A percentile compares a stretch with the other conserved stretches of the same genome.
Evolutionary conservation across 768 basidiomycete species (phyloP).

Genomic region (Lanmaoa rubissima): DNA sequence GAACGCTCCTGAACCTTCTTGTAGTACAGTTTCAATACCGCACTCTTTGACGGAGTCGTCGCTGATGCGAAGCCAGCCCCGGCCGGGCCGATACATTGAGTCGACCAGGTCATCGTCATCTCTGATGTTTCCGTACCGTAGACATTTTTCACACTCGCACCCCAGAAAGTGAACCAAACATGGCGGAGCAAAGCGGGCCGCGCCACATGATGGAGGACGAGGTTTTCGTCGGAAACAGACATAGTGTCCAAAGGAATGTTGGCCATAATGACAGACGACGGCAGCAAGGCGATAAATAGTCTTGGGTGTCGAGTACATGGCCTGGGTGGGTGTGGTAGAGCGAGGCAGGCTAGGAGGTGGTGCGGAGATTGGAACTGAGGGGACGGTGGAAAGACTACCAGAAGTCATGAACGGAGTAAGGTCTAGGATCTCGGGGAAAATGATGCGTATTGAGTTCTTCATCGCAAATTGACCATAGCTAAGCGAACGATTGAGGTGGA

Average conservation of each 20-base stretch:
- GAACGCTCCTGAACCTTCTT: conserved; percentile 74
- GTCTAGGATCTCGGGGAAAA: conserved; percentile 87
- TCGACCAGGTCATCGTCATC: conserved; percentile 46
- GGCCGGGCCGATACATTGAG: conserved; percentile 40
- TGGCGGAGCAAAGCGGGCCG: conserved; percentile 41
- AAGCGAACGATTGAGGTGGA: conserved; percentile 91
- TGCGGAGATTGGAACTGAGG: conserved; percentile 68
- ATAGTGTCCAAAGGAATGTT: conserved; percentile 93
- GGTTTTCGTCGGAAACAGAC: conserved; percentile 89
- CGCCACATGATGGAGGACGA: conserved; percentile 38
- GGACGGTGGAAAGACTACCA: conserved; percentile 67
- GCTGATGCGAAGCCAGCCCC: conserved; percentile 85
- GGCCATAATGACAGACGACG: conserved; percentile 90
- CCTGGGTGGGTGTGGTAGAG: conserved; percentile 56
- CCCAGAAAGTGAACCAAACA: conserved; percentile 41
- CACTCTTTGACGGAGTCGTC: conserved; percentile 80
- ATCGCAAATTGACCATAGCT: conserved; percentile 72
- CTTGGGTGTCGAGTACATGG: conserved; percentile 48
- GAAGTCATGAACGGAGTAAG: conserved; percentile 86
- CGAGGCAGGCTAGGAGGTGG: conserved; percentile 49
- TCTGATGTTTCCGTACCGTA: conserved; percentile 52
- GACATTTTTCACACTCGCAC: conserved; percentile 48
- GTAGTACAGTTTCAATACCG: conserved; percentile 69
- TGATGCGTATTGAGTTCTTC: conserved; percentile 81
- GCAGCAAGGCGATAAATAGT: conserved; percentile 85